Evolutionary conservation across 2,329 filamentous ascomycete genomes (phyloP).

Genomic region (Purpureocillium lavendulum): DNA sequence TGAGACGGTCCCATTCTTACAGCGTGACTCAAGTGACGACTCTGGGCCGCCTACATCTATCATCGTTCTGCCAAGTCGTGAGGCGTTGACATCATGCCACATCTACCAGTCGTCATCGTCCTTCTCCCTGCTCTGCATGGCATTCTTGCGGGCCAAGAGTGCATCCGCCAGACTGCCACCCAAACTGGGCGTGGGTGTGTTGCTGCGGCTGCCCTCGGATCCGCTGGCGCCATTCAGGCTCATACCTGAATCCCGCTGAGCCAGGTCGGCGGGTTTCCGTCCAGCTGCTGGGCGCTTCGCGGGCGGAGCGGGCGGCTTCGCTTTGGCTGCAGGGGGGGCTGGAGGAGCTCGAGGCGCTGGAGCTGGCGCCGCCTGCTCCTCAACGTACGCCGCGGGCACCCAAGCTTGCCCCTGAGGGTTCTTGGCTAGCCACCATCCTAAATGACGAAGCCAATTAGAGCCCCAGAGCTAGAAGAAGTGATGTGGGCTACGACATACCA

Average conservation of each 20-base stretch:
- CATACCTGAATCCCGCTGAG: conserved; percentile 65
- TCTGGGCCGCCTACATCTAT: neutral
- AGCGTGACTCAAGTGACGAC: too few species aligned
- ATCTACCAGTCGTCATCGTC: conserved; percentile 62
- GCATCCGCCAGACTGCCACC: conserved; percentile 71
- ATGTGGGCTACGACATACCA: too few species aligned
- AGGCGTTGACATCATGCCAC: neutral
- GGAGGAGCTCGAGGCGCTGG: conserved; percentile 55
- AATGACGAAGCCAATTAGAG: too few species aligned
- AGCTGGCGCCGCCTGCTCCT: conserved; percentile 65
- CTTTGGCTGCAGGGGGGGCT: conserved; percentile 46
- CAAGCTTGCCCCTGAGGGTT: conserved; percentile 69
- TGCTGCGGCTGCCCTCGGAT: conserved; percentile 56
- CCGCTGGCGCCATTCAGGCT: conserved; percentile 50
- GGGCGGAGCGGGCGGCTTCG: conserved; percentile 71
- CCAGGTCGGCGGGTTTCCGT: conserved; percentile 62
- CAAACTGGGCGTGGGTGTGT: conserved; percentile 63
- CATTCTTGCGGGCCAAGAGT: conserved; percentile 66
- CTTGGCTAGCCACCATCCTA: conserved; percentile 95
- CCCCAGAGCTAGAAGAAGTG: too few species aligned
- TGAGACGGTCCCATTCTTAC: too few species aligned
- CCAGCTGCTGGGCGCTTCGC: conserved; percentile 67
- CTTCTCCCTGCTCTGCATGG: conserved; percentile 58
- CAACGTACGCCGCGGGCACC: conserved; percentile 89
- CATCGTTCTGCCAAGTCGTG: too few species aligned